A percentile compares a stretch with the other conserved stretches of the same genome.
These are phyloP conservation scores for Gillenia trifoliata DNA, from an alignment of 306 rosid species.

Conservation along the genomic window DNA sequence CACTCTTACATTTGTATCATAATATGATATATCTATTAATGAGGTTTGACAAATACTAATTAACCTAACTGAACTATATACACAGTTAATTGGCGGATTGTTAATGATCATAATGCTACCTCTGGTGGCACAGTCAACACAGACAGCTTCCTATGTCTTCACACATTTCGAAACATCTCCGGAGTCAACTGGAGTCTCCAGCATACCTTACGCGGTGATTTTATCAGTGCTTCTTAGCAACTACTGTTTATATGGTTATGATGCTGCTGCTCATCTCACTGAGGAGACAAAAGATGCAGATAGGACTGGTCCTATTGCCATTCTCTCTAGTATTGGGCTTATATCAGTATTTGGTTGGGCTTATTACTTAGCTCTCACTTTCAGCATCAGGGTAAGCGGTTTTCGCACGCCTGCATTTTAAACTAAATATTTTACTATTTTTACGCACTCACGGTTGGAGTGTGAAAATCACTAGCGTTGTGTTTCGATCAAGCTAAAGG, in stretches of 20 bases:
- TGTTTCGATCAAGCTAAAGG: neutral
- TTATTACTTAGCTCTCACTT: constrained; percentile 14
- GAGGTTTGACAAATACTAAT: neutral
- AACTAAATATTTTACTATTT: neutral
- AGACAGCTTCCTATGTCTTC: constrained; percentile 21
- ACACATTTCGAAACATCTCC: constrained; percentile 27
- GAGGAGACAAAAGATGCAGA: constrained; percentile 31
- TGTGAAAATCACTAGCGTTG: no score
- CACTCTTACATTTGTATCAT: no score
- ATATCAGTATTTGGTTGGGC: constrained; percentile 24
- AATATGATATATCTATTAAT: no score
- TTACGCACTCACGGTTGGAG: no score
- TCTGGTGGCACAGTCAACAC: constrained; percentile 18
- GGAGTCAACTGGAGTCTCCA: constrained; percentile 10
- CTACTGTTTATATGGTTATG: constrained; percentile 20
- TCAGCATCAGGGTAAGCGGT: constrained; percentile 1
- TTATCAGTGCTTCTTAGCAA: constrained; percentile 21
- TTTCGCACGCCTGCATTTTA: neutral
- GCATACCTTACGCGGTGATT: constrained; percentile 26
- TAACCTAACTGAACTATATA: neutral
- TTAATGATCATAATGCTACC: constrained; percentile 19
- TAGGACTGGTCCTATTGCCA: constrained; percentile 18
- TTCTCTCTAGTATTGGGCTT: constrained; percentile 18
- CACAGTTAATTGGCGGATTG: constrained; percentile 24
- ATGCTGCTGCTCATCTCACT: constrained; percentile 27